These are phyloP conservation scores for Lipomyces spencermartinsiae DNA, from an alignment of 805 yeast genomes.

Conservation along the genomic window DNA sequence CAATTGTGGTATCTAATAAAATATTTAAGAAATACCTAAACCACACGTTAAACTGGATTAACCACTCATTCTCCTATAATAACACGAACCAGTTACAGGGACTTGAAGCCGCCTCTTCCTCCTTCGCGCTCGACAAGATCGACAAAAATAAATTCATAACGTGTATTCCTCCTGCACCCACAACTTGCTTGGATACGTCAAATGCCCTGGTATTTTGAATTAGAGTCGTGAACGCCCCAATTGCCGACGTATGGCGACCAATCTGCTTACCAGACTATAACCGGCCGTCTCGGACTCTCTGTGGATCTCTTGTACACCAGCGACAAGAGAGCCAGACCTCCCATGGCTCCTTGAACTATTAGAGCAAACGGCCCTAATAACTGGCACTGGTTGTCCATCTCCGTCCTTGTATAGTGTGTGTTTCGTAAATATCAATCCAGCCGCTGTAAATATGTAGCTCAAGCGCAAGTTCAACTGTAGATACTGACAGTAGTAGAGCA, in stretches of 20 bases:
- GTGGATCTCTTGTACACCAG: slow-evolving; percentile 75
- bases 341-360: slow-evolving; percentile 75
- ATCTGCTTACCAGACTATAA: slow-evolving; percentile 72
- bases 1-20: slow-evolving; percentile 89
- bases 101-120: slow-evolving; percentile 53
- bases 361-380: slow-evolving; percentile 87
- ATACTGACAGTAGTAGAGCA: not conserved
- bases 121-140: slow-evolving; percentile 52
- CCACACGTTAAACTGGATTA: not conserved
- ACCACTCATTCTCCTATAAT: not conserved
- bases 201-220: slow-evolving; percentile 48
- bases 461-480: not conserved
- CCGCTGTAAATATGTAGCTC: not conserved
- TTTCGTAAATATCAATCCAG: not conserved
- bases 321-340: slow-evolving; percentile 74
- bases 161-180: slow-evolving; percentile 88
- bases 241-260: not conserved
- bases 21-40: slow-evolving; percentile 79
- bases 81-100: slow-evolving; percentile 78
- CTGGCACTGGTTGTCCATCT: slow-evolving; percentile 54
- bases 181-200: slow-evolving; percentile 87
- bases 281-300: slow-evolving; percentile 85
- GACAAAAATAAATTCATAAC: slow-evolving; percentile 75
- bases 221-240: not conserved
- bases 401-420: not conserved